phyloP scores from a whole-genome alignment of 23 red algal genomes.

The Chondrus crispus region DNA sequence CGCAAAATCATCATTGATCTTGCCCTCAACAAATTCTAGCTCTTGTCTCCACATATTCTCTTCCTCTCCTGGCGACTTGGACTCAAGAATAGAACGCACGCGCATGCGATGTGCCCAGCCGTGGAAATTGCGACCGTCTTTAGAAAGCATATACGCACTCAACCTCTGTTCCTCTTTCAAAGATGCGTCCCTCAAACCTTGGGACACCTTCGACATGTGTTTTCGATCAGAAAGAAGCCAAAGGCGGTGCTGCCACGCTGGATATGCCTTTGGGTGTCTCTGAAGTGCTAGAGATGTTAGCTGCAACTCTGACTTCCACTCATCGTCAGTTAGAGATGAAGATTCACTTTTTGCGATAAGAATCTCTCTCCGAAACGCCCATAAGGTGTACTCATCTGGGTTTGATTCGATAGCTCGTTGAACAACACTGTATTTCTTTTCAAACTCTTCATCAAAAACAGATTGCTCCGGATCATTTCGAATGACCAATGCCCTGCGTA shows the following conservation, averaged over 20 bases:
- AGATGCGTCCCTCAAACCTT: neutral
- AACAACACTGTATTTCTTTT: neutral
- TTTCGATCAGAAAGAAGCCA: slow-evolving; percentile 63
- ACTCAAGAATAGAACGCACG: slow-evolving; percentile 5
- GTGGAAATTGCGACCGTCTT: slow-evolving; percentile 93
- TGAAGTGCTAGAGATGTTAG: slow-evolving; percentile 65
- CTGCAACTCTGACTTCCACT: slow-evolving; percentile 59
- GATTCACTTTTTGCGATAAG: slow-evolving; percentile 22
- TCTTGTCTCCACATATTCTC: neutral
- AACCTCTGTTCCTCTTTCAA: slow-evolving; percentile 56
- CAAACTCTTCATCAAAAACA: slow-evolving; percentile 7
- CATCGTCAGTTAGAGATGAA: neutral
- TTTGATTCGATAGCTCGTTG: slow-evolving; percentile 64
- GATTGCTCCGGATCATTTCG: neutral
- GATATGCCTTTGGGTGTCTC: slow-evolving; percentile 90
- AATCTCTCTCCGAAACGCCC: slow-evolving; percentile 70
- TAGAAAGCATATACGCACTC: slow-evolving; percentile 59
- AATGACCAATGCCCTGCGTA: slow-evolving; percentile 19
- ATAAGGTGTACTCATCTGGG: slow-evolving; percentile 95
- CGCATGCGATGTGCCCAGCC: slow-evolving; percentile 91
- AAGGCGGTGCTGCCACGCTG: slow-evolving; percentile 93
- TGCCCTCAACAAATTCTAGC: slow-evolving; percentile 44
- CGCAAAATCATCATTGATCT: slow-evolving; percentile 86
- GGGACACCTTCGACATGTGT: neutral
- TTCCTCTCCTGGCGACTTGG: neutral